Percentiles rank a stretch among this genome's conserved stretches.
Evolutionary conservation across 495 filamentous ascomycete genomes (phyloP).

Genomic region (Platismatia glauca): DNA sequence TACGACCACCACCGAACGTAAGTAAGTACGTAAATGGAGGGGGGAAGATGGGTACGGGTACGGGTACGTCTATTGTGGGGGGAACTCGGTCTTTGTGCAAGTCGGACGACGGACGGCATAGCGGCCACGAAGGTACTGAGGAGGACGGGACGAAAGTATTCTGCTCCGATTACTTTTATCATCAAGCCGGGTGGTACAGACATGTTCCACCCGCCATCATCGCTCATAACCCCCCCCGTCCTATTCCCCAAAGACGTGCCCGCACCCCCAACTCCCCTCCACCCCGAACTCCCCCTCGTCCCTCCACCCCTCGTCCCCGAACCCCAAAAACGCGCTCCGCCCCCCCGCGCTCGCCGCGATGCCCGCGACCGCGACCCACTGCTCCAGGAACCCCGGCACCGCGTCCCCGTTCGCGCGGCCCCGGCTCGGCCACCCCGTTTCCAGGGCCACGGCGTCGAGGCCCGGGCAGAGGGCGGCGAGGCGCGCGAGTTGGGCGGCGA

Average conservation of each 20-base stretch:
- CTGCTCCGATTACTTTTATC: no score
- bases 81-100: no score
- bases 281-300: conserved; percentile 54
- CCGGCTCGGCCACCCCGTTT: conserved; percentile 80
- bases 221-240: neutral
- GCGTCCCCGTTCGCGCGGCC: conserved; percentile 65
- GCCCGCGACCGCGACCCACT: conserved; percentile 58
- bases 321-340: conserved; percentile 58
- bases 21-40: no score
- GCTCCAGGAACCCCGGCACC: conserved; percentile 55
- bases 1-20: no score
- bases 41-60: no score
- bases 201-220: no score
- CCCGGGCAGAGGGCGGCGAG: conserved; percentile 56
- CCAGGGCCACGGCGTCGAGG: conserved; percentile 58
- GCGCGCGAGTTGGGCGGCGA: conserved; percentile 52
- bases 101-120: no score
- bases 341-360: conserved; percentile 49
- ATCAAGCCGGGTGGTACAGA: no score
- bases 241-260: conserved; percentile 15
- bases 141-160: no score
- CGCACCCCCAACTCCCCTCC: conserved; percentile 71
- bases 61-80: no score
- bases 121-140: no score
- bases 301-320: conserved; percentile 78